A percentile compares a stretch with the other conserved stretches of the same genome.
These are phyloP conservation scores for Neckera pumila DNA, from an alignment of 225 moss, liverwort and hornwort genomes.

Conservation along the genomic window DNA sequence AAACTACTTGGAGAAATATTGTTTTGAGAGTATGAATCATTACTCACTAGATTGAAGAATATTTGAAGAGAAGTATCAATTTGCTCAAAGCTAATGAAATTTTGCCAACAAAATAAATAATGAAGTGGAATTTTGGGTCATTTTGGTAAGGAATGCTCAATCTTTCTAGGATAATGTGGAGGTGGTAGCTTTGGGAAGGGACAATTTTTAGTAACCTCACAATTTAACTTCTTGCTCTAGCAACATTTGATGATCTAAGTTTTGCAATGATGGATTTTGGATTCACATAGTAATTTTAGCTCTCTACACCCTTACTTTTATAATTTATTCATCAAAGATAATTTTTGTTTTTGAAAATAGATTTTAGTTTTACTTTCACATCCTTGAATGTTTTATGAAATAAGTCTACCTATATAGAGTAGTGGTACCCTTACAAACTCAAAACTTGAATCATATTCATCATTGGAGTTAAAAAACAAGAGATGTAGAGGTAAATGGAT, in stretches of 20 bases:
- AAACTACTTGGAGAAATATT: not conserved
- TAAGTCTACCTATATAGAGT: too few species aligned
- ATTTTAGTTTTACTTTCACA: not conserved
- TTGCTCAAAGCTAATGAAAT: not conserved
- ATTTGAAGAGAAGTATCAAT: not conserved
- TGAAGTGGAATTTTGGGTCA: not conserved
- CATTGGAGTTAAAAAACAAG: not conserved
- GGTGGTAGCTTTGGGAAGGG: not conserved
- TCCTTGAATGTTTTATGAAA: not conserved
- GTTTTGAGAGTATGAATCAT: not conserved
- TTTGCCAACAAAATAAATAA: not conserved
- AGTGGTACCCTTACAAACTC: not conserved
- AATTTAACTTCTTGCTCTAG: not conserved
- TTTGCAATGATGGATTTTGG: not conserved
- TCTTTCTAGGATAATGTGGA: accelerated
- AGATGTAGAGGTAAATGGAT: not conserved
- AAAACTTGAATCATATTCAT: not conserved
- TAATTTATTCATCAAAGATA: not conserved
- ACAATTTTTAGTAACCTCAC: not conserved
- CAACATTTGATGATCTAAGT: not conserved
- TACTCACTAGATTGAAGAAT: not conserved
- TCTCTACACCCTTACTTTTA: not conserved
- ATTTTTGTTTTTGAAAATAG: not conserved
- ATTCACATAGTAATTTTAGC: not conserved
- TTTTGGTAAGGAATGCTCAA: not conserved